These are phyloP conservation scores for Moricandia arvensis DNA, from an alignment of 345 rosid genomes.

Conservation along the genomic window DNA sequence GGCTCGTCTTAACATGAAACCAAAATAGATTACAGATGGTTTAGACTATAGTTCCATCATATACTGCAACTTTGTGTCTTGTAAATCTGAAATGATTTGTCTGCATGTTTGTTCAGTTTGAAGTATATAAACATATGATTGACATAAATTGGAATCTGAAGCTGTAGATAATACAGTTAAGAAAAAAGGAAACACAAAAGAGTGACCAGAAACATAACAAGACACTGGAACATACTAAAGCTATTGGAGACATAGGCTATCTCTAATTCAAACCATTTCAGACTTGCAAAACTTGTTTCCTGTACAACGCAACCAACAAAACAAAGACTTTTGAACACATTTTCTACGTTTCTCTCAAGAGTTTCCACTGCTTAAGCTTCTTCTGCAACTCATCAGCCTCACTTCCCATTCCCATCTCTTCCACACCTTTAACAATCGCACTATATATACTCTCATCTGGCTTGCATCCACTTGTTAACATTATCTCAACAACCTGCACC, in stretches of 20 bases:
- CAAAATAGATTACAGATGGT: constrained; percentile 23
- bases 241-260: background rate
- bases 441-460: constrained; percentile 47
- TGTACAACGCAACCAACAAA: background rate
- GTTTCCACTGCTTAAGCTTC: background rate
- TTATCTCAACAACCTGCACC: constrained; percentile 60
- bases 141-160: background rate
- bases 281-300: background rate
- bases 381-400: background rate
- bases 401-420: background rate
- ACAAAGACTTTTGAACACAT: background rate
- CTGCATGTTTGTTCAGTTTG: too few species aligned
- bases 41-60: too few species aligned
- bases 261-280: background rate
- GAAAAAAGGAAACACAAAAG: background rate
- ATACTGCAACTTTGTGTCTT: constrained; percentile 14
- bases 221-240: background rate
- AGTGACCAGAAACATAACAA: background rate
- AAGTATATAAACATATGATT: background rate
- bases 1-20: constrained; percentile 74
- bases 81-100: background rate
- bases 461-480: constrained; percentile 52
- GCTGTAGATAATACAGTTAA: background rate
- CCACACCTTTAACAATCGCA: background rate
- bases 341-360: background rate